Base-by-base conservation (phyloP, 1,139 yeast species). In the Eremothecium sinecaudum region DNA sequence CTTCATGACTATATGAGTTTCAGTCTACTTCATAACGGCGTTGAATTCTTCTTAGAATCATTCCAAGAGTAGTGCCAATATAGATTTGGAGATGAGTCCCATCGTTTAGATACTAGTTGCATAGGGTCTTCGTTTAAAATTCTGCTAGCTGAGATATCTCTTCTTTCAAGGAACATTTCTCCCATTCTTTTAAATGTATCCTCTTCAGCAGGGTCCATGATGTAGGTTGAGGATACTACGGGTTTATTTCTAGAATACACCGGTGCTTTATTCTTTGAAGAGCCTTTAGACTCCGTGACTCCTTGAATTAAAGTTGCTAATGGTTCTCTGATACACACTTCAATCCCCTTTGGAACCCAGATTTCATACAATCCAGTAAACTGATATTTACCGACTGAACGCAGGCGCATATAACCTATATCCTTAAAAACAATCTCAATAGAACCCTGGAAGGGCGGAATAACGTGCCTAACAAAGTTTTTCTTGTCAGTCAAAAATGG, bases 381-480 rank as follows among this genome's bases (percentile, higher is more conserved):
- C 2, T 58, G 53, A 33, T 66, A 60, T n/a, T 45, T 50, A 2
- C 93, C 90, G 0, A 80, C 75, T 1, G 84, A 76, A 16, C 69
- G 69, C 23, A 83, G 53, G 35, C 76, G 74, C 2, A 83, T 45
- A 43, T 71, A 74, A 0, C 94, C 94, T 11, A 79, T 51, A 35
- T 79, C 79, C 32, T 76, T 73, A 10, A 84, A 48, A 0, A 82
- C 82, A 18, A 83, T 49, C 46, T 81, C 90, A 13, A 79, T 63
- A 2, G 74, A 61, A 0, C 87, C 92, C 34, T 59, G 61, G 44
- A 78, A 78, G n/a, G 82, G 81, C 0, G 87, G 86, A 4, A 79
- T 61, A 2, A 70, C 61, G 40, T 63, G 74, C 35, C 73, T 59
- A 2, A 55, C 62, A 44, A 68, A 51, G 3, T 53, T 45, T 2